Base-by-base conservation (phyloP, 345 rosid species). In the Salix arbutifolia region DNA sequence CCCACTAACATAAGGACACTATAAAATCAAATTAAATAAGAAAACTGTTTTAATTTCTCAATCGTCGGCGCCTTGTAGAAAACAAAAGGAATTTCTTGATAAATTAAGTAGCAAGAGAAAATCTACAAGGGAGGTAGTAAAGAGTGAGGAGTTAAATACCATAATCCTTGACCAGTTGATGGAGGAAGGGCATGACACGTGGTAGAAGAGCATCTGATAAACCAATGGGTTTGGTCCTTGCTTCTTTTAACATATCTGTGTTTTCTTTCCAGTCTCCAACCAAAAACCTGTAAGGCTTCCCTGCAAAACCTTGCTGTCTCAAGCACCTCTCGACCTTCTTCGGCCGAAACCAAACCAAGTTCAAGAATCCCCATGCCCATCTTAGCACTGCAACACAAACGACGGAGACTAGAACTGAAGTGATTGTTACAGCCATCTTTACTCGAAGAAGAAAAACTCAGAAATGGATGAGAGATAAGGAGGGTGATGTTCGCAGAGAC, bases 261-360 rank as follows among this genome's bases (percentile, higher is more conserved):
- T 65, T 78, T 38, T 77, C 83, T 76, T 76, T 84, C 16, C 76
- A 52, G 79, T 89, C 92, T 74, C 91, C 91, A 62, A 70, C 67
- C 21, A 81, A n/a, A 50, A 83, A 71, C 35, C 75, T 74, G 71
- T 85, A 87, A 3, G 85, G 79, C 33, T 84, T 84, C 74, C 88
- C 90, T 17, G 56, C 13, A 56, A 90, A 79, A 33, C 91, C 92
- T 44, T 85, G 89, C 58, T 73, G 58, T 80, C 78, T 86, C 31
- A 90, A 78, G 60, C 13, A 62, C 74, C 65, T 84, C 83, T 87
- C 92, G 2, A 89, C 79, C 76, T 38, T 82, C 85, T 70, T 86
- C 0, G 91, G 94, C 78, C 65, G 79, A 42, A 90, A 73, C 91
- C 89, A 87, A 3, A 85, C 78, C 88, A 86, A 78, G 28, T 81